These are phyloP conservation scores for Boletus rubescentipes DNA, from an alignment of 768 basidiomycete genomes.

Conservation along the genomic window DNA sequence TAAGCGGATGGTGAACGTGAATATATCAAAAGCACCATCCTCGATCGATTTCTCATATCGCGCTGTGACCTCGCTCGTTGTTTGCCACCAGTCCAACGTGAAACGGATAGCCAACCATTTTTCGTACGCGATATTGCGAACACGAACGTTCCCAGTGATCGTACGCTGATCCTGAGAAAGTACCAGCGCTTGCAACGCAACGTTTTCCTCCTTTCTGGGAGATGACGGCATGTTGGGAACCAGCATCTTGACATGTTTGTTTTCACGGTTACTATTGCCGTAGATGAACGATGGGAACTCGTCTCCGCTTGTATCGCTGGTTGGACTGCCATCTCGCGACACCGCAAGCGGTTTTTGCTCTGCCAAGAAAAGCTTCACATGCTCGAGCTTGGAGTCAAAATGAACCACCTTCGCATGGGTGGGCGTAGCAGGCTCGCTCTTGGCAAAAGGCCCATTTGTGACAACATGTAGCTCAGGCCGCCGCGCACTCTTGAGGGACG, in stretches of 20 bases:
- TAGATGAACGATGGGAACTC: slow-evolving; percentile 74
- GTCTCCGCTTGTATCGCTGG: slow-evolving; percentile 78
- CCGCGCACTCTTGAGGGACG: slow-evolving; percentile 77
- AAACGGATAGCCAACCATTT: slow-evolving; percentile 90
- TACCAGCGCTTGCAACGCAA: slow-evolving; percentile 55
- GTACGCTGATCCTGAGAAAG: slow-evolving; percentile 51
- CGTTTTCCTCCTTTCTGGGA: slow-evolving; percentile 40
- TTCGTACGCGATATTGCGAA: slow-evolving; percentile 83
- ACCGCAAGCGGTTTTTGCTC: slow-evolving; percentile 96
- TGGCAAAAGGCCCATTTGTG: slow-evolving; percentile 46
- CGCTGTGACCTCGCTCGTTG: slow-evolving; percentile 89
- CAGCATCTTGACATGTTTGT: slow-evolving; percentile 53
- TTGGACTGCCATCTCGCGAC: slow-evolving; percentile 86
- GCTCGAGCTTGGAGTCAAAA: slow-evolving; percentile 89
- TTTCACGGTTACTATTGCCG: slow-evolving; percentile 38
- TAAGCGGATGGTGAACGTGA: slow-evolving; percentile 73
- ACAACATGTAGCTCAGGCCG: slow-evolving; percentile 55
- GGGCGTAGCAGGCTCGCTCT: slow-evolving; percentile 84
- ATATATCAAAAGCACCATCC: slow-evolving; percentile 58
- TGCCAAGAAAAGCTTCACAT: slow-evolving; percentile 91
- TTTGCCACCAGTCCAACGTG: slow-evolving; percentile 95
- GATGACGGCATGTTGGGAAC: slow-evolving; percentile 65
- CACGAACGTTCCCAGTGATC: slow-evolving; percentile 72
- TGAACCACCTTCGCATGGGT: slow-evolving; percentile 82
- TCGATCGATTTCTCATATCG: slow-evolving; percentile 51